phyloP scores from a whole-genome alignment of 805 yeast species.

The Nakazawaea populi region DNA sequence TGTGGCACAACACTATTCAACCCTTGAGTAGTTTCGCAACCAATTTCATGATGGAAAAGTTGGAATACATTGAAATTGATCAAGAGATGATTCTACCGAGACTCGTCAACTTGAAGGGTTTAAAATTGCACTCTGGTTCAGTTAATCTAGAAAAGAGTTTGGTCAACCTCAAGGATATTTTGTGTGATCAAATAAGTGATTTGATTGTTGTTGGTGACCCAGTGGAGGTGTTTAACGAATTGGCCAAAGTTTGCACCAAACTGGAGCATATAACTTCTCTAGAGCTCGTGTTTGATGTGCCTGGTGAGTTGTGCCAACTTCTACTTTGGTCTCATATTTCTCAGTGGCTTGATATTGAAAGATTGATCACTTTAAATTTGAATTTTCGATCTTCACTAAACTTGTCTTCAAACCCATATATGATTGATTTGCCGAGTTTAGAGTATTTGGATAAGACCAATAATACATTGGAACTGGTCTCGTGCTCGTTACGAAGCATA shows the following conservation, averaged over 20 bases:
- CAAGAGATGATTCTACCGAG: background rate
- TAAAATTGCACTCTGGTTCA: background rate
- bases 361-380: background rate
- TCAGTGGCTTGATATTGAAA: no score
- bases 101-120: background rate
- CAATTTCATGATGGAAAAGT: background rate
- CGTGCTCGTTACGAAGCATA: background rate
- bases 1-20: background rate
- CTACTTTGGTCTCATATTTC: background rate
- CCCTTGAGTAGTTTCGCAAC: background rate
- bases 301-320: background rate
- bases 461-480: background rate
- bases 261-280: background rate
- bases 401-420: slow-evolving; percentile 3
- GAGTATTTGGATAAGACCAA: background rate
- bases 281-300: background rate
- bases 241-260: background rate
- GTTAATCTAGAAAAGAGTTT: background rate
- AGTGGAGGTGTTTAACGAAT: background rate
- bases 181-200: background rate
- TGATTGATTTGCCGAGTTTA: background rate
- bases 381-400: slow-evolving; percentile 1
- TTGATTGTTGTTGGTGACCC: background rate
- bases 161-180: background rate
- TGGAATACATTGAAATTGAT: background rate